phyloP scores from a whole-genome alignment of 768 basidiomycete genomes.

The Nevesoporus exiguus region DNA sequence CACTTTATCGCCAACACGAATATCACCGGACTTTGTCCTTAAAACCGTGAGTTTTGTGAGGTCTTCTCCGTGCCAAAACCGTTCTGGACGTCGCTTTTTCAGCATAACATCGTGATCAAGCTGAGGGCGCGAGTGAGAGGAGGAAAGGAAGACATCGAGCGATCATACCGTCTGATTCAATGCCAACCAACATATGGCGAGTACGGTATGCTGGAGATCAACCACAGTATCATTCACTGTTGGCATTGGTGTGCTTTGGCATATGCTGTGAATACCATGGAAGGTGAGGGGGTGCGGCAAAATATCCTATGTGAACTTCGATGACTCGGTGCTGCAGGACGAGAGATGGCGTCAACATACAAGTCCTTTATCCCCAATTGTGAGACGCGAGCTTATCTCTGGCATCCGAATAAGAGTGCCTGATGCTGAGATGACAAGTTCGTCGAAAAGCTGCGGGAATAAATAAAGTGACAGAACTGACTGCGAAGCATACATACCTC shows the following conservation, averaged over 20 bases:
- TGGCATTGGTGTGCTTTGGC: slow-evolving; percentile 43
- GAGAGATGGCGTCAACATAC: slow-evolving; percentile 39
- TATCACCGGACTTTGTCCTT: slow-evolving; percentile 57
- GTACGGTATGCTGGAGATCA: slow-evolving; percentile 68
- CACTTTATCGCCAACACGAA: slow-evolving; percentile 74
- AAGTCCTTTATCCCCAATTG: slow-evolving; percentile 71
- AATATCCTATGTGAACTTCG: slow-evolving; percentile 50
- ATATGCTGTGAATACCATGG: slow-evolving; percentile 44
- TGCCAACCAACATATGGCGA: slow-evolving; percentile 84
- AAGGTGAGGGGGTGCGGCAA: slow-evolving; percentile 51
- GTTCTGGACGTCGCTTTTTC: slow-evolving; percentile 59
- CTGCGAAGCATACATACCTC: slow-evolving; percentile 50
- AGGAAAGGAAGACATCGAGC: neutral
- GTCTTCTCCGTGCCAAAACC: slow-evolving; percentile 71
- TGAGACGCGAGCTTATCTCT: slow-evolving; percentile 72
- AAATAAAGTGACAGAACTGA: slow-evolving; percentile 8
- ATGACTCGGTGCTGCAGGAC: slow-evolving; percentile 1
- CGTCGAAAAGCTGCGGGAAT: slow-evolving; percentile 69
- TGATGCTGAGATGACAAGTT: slow-evolving; percentile 70
- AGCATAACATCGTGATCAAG: slow-evolving; percentile 57
- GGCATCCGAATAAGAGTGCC: slow-evolving; percentile 67
- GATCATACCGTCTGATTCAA: slow-evolving; percentile 74
- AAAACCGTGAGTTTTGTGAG: slow-evolving; percentile 62
- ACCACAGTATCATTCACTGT: slow-evolving; percentile 60
- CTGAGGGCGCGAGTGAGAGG: slow-evolving; percentile 35